Evolutionary conservation across 2,329 filamentous ascomycete species (phyloP), one percentile per base, ranked within the genome.

Genomic region (Emydomyces testavorans): DNA sequence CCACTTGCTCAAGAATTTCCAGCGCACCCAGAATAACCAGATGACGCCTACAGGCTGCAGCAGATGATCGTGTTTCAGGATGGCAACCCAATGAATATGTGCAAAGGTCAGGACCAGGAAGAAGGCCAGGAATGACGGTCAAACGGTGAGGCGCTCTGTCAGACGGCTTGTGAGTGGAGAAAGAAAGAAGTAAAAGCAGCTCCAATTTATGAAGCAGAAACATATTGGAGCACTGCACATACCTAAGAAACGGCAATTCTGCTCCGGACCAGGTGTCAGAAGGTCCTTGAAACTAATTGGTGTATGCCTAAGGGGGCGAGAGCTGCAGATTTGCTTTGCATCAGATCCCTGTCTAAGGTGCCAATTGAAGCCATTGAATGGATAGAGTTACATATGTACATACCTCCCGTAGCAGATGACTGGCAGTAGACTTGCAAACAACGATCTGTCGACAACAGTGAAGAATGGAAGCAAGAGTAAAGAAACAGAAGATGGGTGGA

Each of bases 231-330:
- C 8, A 18, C 24, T 39, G 15, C 13, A n/a, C 28, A n/a, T 26
- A 5, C 7, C 26, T 15, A 37, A 8, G 24, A 21, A 38, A 46
- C 29, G 7, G 15, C 34, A 16, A 28, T 29, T 35, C 15, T 16
- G 15, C 26, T 18, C 26, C 24, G 13, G 23, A 39, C 15, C 40
- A 26, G 20, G 13, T 13, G 37, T 31, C 10, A 28, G 26, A 32
- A 16, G 23, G 45, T 47, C 45, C 45, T 40, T 47, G 45, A 47
- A 47, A 47, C 35, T 28, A 34, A 47, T 39, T 47, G 26, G 36
- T 15, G 10, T n/a, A 20, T 20, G 36, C 21, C 36, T 20, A 39
- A n/a, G n/a, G 44, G 37, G 45, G 37, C 28, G 8, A 18, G 10
- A 21, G 43, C 43, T 46, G 24, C 23, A 11, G 32, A 38, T 38